Conservation (phyloP, 1,139 yeast genomes). For the Nadsonia commutata region DNA sequence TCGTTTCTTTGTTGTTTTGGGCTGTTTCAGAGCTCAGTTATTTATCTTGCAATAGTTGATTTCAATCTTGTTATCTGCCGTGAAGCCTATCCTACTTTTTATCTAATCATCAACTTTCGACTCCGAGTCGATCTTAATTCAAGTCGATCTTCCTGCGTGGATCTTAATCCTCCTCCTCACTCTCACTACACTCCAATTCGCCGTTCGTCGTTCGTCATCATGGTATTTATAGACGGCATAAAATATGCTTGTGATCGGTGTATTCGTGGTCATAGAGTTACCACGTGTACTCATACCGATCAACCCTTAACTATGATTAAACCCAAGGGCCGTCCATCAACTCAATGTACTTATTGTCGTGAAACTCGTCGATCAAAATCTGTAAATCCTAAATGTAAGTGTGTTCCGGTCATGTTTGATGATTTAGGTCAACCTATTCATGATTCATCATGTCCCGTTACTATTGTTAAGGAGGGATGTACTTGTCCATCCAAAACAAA, state of each 20-base stretch:
- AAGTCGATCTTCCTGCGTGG: too few relatives aligned
- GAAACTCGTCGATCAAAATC: conserved; percentile 59
- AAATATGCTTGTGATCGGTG: conserved; percentile 93
- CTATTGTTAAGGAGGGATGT: neutral
- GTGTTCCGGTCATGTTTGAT: conserved; percentile 33
- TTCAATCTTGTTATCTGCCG: too few relatives aligned
- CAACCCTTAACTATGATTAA: conserved; percentile 85
- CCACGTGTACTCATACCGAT: conserved; percentile 85
- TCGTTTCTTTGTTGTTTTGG: too few relatives aligned
- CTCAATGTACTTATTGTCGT: conserved; percentile 82
- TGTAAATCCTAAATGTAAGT: conserved; percentile 58
- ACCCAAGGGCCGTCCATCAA: conserved; percentile 91
- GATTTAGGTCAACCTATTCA: neutral
- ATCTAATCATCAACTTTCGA: too few relatives aligned
- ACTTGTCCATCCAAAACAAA: neutral
- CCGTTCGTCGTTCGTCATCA: too few relatives aligned
- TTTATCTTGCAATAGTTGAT: too few relatives aligned
- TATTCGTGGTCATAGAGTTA: conserved; percentile 89
- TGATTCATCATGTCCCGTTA: neutral
- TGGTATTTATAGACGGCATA: conserved; percentile 84
- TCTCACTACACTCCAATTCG: too few relatives aligned
- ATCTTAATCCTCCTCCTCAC: neutral
- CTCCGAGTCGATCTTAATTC: too few relatives aligned
- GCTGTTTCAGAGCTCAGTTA: too few relatives aligned
- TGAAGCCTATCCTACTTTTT: too few relatives aligned